Evolutionary conservation across 1,284 basidiomycete genomes (phyloP), one percentile per base, ranked within the genome.

Genomic region (Malassezia caprae): DNA sequence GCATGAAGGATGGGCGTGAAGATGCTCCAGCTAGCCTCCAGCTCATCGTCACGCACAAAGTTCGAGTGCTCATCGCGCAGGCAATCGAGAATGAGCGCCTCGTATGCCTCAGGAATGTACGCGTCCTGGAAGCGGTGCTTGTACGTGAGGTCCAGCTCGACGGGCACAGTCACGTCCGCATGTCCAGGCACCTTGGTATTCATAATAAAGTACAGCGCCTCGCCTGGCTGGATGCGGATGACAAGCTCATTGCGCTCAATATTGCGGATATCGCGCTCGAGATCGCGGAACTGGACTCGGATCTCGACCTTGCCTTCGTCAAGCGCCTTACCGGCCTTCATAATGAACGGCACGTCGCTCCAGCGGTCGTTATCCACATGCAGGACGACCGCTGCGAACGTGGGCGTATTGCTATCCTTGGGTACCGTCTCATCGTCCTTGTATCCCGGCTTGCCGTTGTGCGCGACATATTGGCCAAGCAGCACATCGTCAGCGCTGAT

Each of bases 371-470:
- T 69, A 59, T 73, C 70, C 41, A 73, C 64, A 43, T 56, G 68
- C 12, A 73, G 50, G 10, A 67, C 64, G 28, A 76, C 44, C 4
- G 74, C 75, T 19, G 74, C 75, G 46, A 74, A 76, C 3, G 75
- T 76, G 24, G 73, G 75, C 44, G 74, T 75, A 63, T 73, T 75
- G 53, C 64, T 68, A 56, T 76, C 71, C 61, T 76, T 76, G 50
- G 75, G 74, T 7, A 76, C 75, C 1, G 73, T 71, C 45, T 76
- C 75, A 54, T 76, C 75, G 41, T 76, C 74, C 61, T 75, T 71
- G 64, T 76, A 76, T 37, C 74, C 74, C n/a, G 72, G 72, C 69
- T 76, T 76, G 51, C 68, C 68, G 54, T 65, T 61, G 41, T 65
- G 62, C 4, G 67, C 67, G 12, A 64, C 59, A 61, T 76, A 76